Evolutionary conservation across 1,284 basidiomycete genomes (phyloP).

Genomic region (Chiua sp.): DNA sequence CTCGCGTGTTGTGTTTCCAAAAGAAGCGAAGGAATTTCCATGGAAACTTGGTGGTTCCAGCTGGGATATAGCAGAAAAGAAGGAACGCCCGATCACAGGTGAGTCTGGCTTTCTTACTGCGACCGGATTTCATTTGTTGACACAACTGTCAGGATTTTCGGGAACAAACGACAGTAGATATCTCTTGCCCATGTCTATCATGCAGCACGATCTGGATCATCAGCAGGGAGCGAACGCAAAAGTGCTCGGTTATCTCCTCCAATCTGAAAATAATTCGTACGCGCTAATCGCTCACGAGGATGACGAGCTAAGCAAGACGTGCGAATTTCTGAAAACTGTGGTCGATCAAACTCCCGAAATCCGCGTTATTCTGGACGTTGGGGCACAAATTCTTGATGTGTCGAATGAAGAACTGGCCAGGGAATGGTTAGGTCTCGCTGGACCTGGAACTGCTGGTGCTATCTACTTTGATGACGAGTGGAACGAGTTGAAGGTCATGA

Average conservation of each 20-base stretch:
- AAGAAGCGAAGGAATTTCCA: slow-evolving; percentile 47
- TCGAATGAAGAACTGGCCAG: slow-evolving; percentile 44
- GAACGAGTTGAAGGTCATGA: neutral
- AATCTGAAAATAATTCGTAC: slow-evolving; percentile 48
- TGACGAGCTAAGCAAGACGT: neutral
- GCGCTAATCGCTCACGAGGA: slow-evolving; percentile 7
- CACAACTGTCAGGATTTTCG: slow-evolving; percentile 15
- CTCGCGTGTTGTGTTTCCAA: slow-evolving; percentile 24
- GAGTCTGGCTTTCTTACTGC: neutral
- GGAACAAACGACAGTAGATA: slow-evolving; percentile 22
- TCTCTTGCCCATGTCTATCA: slow-evolving; percentile 13
- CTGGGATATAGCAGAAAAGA: slow-evolving; percentile 52
- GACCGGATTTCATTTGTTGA: neutral
- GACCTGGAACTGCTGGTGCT: neutral
- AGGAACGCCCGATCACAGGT: slow-evolving; percentile 10
- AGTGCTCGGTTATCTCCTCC: slow-evolving; percentile 50
- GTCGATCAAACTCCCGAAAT: neutral
- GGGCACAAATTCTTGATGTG: slow-evolving; percentile 58
- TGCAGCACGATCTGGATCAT: slow-evolving; percentile 17
- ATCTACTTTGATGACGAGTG: neutral
- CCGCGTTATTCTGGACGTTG: slow-evolving; percentile 39
- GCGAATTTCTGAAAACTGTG: neutral
- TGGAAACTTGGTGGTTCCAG: slow-evolving; percentile 50
- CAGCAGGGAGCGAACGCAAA: slow-evolving; percentile 34
- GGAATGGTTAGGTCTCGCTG: slow-evolving; percentile 30